Base-by-base conservation (phyloP, 164 flowering plant species). In the Macadamia tetraphylla region DNA sequence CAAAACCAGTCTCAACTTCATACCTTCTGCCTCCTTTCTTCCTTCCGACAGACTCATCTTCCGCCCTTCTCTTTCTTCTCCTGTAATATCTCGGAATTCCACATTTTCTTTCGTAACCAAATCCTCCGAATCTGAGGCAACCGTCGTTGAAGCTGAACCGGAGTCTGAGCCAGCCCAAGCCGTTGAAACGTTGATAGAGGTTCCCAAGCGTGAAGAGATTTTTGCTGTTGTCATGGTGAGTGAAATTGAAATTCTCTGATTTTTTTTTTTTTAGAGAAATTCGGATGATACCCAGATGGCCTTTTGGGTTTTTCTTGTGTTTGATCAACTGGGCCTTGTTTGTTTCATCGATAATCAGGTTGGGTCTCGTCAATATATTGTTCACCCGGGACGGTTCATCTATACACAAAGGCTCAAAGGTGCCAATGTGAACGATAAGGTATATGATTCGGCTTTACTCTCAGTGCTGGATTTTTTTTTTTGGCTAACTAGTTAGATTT, bases 211-310 rank as follows among this genome's bases (percentile, higher is more conserved):
- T 1, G 94, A 85, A 67, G 88, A 87, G 68, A 70, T 89, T 48
- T 93, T 88, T 62, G 98, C 95, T 40, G 97, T 93, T 7, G 95
- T 93, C 65, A 84, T 89, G 98, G 98, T 92, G 65, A 72, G 86
- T 77, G 14, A 18, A 42, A 3, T 44, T 15, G 40, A 55, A 31
- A 46, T 4, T 2, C 31, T 32, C 9, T 29, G 18, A 3, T 30
- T 3, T 52, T n/a, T 2, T n/a, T 2, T 35, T 29, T 64, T 8
- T 58, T 35, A 11, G 53, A 60, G 29, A 48, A 14, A 61, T 64
- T 57, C 29, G 64, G 40, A 5, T 59, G 17, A 35, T 66, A 7
- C 69, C 65, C 70, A 51, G 53, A 18, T 68, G 62, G 6, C 18
- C n/a, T 61, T 65, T 68, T 56, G 17, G 29, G 3, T 42, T 9